phyloP scores from a whole-genome alignment of 495 filamentous ascomycete species.

The Podospora comata region DNA sequence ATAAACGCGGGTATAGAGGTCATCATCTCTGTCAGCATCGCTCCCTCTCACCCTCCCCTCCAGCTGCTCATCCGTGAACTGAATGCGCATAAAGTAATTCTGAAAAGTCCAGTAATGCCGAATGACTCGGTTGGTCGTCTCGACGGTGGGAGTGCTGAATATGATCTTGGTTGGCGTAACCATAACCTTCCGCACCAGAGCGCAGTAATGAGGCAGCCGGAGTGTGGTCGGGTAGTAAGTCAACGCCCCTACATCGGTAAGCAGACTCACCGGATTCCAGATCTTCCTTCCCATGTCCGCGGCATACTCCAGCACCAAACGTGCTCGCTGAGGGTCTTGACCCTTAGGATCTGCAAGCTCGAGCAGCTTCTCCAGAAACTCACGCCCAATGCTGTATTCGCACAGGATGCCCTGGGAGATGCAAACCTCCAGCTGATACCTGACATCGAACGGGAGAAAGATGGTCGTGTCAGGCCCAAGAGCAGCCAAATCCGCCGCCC shows the following conservation, averaged over 20 bases:
- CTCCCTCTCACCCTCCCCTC: conserved; percentile 48
- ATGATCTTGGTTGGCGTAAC: conserved; percentile 82
- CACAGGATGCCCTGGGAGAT: conserved; percentile 76
- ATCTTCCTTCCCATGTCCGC: conserved; percentile 52
- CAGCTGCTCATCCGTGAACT: conserved; percentile 76
- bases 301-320: conserved; percentile 40
- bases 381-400: conserved; percentile 64
- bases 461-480: conserved; percentile 33
- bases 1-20: conserved; percentile 70
- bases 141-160: conserved; percentile 71
- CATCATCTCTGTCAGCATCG: conserved; percentile 55
- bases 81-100: conserved; percentile 88
- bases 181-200: conserved; percentile 67
- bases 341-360: conserved; percentile 37
- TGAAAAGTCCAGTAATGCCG: conserved; percentile 61
- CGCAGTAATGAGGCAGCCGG: conserved; percentile 67
- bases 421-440: conserved; percentile 92
- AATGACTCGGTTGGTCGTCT: conserved; percentile 85
- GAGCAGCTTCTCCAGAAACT: conserved; percentile 62
- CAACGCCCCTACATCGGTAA: conserved; percentile 49
- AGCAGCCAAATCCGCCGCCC: conserved; percentile 26
- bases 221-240: conserved; percentile 46
- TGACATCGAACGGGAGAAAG: conserved; percentile 64
- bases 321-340: conserved; percentile 30
- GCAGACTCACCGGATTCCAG: conserved; percentile 72